phyloP scores from a whole-genome alignment of 1,284 basidiomycete species.

The Ceratobasidium sp. region DNA sequence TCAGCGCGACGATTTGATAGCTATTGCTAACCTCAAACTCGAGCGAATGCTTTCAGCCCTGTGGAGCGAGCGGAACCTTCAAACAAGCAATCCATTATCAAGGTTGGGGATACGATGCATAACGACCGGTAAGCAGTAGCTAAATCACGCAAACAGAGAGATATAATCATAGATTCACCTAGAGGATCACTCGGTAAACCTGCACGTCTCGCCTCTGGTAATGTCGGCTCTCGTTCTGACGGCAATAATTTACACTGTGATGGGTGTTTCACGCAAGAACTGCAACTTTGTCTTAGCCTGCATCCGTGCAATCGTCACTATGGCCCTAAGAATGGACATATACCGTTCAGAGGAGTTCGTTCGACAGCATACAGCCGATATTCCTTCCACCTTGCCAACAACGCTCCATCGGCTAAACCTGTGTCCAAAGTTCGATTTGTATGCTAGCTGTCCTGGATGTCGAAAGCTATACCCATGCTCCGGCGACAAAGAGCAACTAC shows the following conservation, averaged over 20 bases:
- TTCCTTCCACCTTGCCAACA: background rate
- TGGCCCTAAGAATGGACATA: background rate
- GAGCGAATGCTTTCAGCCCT: background rate
- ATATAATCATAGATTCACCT: background rate
- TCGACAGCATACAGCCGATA: background rate
- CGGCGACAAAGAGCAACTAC: background rate
- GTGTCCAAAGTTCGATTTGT: background rate
- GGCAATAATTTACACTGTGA: background rate
- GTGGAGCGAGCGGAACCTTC: background rate
- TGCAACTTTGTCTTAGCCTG: background rate
- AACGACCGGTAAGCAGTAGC: too few relatives aligned
- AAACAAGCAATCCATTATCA: too few relatives aligned
- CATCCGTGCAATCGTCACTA: background rate
- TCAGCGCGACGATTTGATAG: slow-evolving; percentile 6
- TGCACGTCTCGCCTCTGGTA: background rate
- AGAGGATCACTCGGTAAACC: background rate
- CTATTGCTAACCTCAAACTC: background rate
- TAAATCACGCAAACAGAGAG: too few relatives aligned
- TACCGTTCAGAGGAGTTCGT: background rate
- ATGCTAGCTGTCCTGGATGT: background rate
- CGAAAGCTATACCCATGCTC: background rate
- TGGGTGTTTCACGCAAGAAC: background rate
- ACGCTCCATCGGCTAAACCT: background rate
- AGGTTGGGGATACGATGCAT: too few relatives aligned
- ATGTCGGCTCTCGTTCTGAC: background rate